Conservation (phyloP, 2,329 filamentous ascomycete species). For the Botrytis byssoidea region DNA sequence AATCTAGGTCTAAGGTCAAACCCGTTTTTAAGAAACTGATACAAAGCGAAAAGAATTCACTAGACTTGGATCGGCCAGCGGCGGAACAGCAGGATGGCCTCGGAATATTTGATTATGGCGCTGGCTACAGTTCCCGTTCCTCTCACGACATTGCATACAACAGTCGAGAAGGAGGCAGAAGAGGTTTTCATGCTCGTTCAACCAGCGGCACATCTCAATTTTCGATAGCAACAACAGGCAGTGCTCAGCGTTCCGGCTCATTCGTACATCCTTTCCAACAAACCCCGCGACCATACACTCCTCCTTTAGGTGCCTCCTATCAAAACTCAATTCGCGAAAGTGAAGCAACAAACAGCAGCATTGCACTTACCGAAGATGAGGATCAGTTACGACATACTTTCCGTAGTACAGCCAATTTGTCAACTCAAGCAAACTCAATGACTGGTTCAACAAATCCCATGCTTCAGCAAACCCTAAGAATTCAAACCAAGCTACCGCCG, state of each 20-base stretch:
- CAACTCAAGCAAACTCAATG: constrained; percentile 29
- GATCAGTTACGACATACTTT: constrained; percentile 31
- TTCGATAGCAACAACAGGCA: constrained; percentile 55
- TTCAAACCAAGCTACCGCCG: constrained; percentile 33
- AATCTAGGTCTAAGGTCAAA: constrained; percentile 43
- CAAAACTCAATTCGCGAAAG: constrained; percentile 53
- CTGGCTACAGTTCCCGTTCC: constrained; percentile 29
- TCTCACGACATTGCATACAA: constrained; percentile 35
- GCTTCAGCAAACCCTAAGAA: constrained; percentile 30
- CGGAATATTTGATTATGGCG: constrained; percentile 39
- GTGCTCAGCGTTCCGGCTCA: constrained; percentile 43
- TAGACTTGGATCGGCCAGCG: constrained; percentile 61
- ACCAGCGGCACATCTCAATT: constrained; percentile 55
- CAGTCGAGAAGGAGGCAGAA: constrained; percentile 26
- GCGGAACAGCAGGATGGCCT: constrained; percentile 54
- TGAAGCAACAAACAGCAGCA: constrained; percentile 49
- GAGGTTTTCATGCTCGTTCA: constrained; percentile 52
- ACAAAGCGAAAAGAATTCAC: constrained; percentile 58
- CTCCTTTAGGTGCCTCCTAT: constrained; percentile 52
- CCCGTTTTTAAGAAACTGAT: constrained; percentile 59
- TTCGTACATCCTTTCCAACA: constrained; percentile 67
- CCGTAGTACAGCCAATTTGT: constrained; percentile 34
- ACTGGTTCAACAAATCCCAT: constrained; percentile 27
- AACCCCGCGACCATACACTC: constrained; percentile 59
- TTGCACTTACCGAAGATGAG: constrained; percentile 37